Percentiles rank a stretch among this genome's conserved stretches.
phyloP scores from a whole-genome alignment of 2,329 filamentous ascomycete species.

The Trichoderma aggressivum region DNA sequence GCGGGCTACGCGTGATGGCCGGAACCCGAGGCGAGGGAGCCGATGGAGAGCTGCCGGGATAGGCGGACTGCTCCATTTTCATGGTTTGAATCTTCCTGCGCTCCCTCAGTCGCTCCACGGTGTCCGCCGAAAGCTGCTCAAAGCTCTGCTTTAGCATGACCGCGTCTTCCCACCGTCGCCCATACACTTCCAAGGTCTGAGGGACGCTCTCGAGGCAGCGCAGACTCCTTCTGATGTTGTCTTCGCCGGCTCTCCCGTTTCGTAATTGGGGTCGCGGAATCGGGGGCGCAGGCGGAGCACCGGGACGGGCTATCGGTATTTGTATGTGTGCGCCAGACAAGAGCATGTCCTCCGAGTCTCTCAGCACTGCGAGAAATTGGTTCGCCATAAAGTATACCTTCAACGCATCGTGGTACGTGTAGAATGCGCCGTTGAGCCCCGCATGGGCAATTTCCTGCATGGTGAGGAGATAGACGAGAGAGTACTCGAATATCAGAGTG shows the following conservation, averaged over 20 bases:
- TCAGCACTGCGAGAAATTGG: conserved; percentile 60
- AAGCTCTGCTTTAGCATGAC: conserved; percentile 52
- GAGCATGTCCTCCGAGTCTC: conserved; percentile 54
- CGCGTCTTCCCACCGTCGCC: conserved; percentile 58
- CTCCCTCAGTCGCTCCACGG: conserved; percentile 42
- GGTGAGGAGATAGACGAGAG: conserved; percentile 74
- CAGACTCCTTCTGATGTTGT: conserved; percentile 55
- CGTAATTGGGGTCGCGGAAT: conserved; percentile 45
- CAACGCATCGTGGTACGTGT: conserved; percentile 85
- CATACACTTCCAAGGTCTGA: conserved; percentile 54
- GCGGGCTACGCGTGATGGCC: conserved; percentile 15
- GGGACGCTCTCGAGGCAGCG: conserved; percentile 52
- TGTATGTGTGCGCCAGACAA: conserved; percentile 48
- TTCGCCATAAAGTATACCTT: conserved; percentile 73
- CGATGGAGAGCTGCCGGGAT: conserved; percentile 13
- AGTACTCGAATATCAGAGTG: conserved; percentile 79
- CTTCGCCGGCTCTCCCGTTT: conserved; percentile 37
- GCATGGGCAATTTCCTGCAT: conserved; percentile 66
- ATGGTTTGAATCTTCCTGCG: conserved; percentile 35
- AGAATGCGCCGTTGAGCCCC: conserved; percentile 59
- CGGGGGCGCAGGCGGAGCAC: conserved; percentile 50
- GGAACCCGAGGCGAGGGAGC: conserved; percentile 1
- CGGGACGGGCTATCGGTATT: conserved; percentile 43
- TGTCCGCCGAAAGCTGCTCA: conserved; percentile 46
- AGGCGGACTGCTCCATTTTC: conserved; percentile 31